A percentile compares a stretch with the other conserved stretches of the same genome.
Conservation (phyloP, 208 protist species). For the Acanthamoeba sp. region DNA sequence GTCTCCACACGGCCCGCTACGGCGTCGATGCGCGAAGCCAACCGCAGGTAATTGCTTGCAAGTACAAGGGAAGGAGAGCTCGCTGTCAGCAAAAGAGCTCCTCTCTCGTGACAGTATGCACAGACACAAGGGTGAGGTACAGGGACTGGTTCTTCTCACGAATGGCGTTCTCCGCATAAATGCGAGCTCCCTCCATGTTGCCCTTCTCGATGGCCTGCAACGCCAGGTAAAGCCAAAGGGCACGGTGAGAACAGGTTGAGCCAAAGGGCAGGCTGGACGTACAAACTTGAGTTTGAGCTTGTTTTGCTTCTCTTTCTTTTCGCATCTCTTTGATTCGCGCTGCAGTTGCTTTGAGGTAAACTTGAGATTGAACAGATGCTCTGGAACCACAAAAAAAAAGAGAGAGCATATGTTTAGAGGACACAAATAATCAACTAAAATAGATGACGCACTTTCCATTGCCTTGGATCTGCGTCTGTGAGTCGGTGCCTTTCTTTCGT, state of each 20-base stretch:
- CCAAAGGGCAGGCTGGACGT: neutral
- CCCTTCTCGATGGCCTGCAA: constrained; percentile 96
- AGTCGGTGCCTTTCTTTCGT: too few relatives aligned
- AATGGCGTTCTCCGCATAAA: constrained; percentile 98
- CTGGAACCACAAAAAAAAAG: neutral
- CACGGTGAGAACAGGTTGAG: neutral
- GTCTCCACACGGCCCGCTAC: constrained; percentile 96
- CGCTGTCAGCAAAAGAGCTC: too few relatives aligned
- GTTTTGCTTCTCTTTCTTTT: constrained; percentile 95
- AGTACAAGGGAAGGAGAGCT: neutral
- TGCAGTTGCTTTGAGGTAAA: constrained; percentile 96
- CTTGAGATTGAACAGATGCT: constrained; percentile 96
- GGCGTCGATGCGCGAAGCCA: constrained; percentile 97
- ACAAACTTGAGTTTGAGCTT: constrained; percentile 95
- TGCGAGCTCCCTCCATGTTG: constrained; percentile 97
- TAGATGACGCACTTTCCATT: neutral
- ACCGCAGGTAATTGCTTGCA: constrained; percentile 95
- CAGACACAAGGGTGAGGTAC: neutral
- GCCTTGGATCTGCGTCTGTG: too few relatives aligned
- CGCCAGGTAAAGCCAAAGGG: neutral
- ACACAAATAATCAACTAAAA: too few relatives aligned
- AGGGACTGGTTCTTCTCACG: constrained; percentile 96
- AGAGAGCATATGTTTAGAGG: too few relatives aligned
- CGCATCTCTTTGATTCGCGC: constrained; percentile 92
- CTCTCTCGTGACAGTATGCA: too few relatives aligned